phyloP scores from a whole-genome alignment of 176 grass and related monocot genomes.

The Triticum turgidum region DNA sequence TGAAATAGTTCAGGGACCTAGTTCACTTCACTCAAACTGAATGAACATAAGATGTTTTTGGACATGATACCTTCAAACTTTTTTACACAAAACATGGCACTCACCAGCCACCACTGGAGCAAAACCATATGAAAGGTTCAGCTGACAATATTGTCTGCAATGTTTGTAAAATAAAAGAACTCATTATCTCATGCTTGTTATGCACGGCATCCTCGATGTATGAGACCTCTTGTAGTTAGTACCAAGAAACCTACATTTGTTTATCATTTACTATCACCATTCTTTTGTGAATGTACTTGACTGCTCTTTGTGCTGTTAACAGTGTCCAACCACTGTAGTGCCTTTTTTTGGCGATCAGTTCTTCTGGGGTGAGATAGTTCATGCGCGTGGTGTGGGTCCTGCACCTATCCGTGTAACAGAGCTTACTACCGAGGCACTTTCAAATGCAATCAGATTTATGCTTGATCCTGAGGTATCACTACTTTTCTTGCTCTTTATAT shows the following conservation, averaged over 20 bases:
- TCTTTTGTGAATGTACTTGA: conserved; percentile 12
- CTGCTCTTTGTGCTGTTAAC: conserved; percentile 20
- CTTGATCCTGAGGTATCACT: conserved; percentile 72
- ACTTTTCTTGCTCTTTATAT: background rate
- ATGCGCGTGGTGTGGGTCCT: conserved; percentile 79
- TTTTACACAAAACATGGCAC: conserved; percentile 15
- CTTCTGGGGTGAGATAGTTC: conserved; percentile 92
- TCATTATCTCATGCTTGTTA: background rate
- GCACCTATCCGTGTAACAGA: conserved; percentile 78
- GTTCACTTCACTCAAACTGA: background rate
- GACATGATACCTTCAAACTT: background rate
- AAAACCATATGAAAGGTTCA: conserved; percentile 7
- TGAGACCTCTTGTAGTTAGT: conserved; percentile 1
- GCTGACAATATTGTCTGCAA: conserved; percentile 11
- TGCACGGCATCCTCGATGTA: background rate
- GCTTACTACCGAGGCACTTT: conserved; percentile 67
- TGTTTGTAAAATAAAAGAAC: background rate
- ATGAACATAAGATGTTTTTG: background rate
- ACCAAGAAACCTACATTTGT: conserved; percentile 3
- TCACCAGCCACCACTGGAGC: background rate
- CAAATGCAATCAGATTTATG: conserved; percentile 89
- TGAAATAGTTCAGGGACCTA: too few relatives aligned
- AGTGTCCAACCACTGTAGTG: conserved; percentile 90
- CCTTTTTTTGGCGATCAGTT: conserved; percentile 97
- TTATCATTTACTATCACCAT: background rate